A percentile compares a stretch with the other conserved stretches of the same genome.
phyloP scores from a whole-genome alignment of 2,329 filamentous ascomycete species.

The Thyridium curvatum region DNA sequence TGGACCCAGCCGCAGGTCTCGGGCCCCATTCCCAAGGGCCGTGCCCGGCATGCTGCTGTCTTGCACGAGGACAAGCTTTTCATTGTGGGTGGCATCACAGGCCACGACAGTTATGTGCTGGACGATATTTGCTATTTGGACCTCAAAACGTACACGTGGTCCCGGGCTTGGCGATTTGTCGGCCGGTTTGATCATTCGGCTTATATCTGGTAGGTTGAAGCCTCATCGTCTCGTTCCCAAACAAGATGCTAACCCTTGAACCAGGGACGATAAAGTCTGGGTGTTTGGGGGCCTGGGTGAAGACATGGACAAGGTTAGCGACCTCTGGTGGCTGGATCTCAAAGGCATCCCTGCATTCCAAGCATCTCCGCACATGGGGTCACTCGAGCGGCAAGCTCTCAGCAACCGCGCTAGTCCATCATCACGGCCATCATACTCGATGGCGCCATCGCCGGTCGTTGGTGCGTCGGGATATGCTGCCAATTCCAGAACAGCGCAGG shows the following conservation, averaged over 20 bases:
- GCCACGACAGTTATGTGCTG: conserved; percentile 83
- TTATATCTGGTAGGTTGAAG: conserved; percentile 64
- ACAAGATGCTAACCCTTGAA: conserved; percentile 10
- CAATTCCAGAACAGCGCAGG: conserved; percentile 61
- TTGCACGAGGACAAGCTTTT: conserved; percentile 96
- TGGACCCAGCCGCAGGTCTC: conserved; percentile 90
- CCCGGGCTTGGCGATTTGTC: conserved; percentile 90
- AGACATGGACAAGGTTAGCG: conserved; percentile 94
- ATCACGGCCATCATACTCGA: conserved; percentile 45
- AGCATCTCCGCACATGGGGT: conserved; percentile 52
- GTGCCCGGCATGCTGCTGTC: conserved; percentile 88
- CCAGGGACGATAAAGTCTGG: conserved; percentile 75
- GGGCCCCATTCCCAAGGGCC: conserved; percentile 79
- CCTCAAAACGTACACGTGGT: conserved; percentile 97
- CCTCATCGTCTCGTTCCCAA: background rate
- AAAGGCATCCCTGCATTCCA: conserved; percentile 85
- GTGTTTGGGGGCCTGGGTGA: conserved; percentile 92
- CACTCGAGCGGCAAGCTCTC: conserved; percentile 35
- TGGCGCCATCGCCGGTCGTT: conserved; percentile 42
- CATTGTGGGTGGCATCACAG: conserved; percentile 91
- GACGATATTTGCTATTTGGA: conserved; percentile 97
- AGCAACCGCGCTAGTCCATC: conserved; percentile 38
- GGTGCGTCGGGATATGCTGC: conserved; percentile 60
- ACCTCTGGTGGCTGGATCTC: conserved; percentile 96
- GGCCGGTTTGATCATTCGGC: conserved; percentile 91